Evolutionary conservation across 139 green algal genomes (phyloP), one percentile per base, ranked within the genome.

Genomic region (Spirogloea muscicola): DNA sequence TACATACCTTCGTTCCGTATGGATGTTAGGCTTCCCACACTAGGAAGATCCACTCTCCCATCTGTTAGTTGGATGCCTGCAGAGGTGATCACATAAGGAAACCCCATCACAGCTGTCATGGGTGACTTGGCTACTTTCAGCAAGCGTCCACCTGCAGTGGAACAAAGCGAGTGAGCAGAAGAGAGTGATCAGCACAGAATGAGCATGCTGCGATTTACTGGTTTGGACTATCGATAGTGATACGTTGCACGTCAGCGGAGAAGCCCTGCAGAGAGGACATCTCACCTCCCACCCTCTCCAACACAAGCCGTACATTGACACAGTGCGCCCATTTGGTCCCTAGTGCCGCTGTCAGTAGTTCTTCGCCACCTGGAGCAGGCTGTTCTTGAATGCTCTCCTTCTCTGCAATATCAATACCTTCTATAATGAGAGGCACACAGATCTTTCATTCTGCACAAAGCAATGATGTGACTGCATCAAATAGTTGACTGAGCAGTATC

Each of bases 301-400:
- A 73, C 25, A 91, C 81, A 16, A 97, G 71, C 0, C 92, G 80
- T n/a, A 90, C 90, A 77, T 97, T 97, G 38, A 97, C 90, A 31
- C 82, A 86, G 77, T 97, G 92, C 4, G 92, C 89, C 92, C 92
- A 97, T 64, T 93, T 90, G 43, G 89, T 87, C 44, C 92, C 92
- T 18, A 97, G 79, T n/a, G 92, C 92, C 6, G 92, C 90, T 5
- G 84, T 86, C 46, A 95, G 39, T 69, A 25, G 51, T 25, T 18
- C 51, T n/a, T n/a, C n/a, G n/a, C n/a, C n/a, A n/a, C n/a, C n/a
- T n/a, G n/a, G n/a, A n/a, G n/a, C n/a, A n/a, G n/a, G n/a, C n/a
- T n/a, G n/a, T n/a, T n/a, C n/a, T n/a, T n/a, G n/a, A n/a, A n/a
- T n/a, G n/a, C n/a, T n/a, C n/a, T n/a, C n/a, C n/a, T n/a, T n/a